These are phyloP conservation scores for Colletotrichum lentis DNA, from an alignment of 2,329 filamentous ascomycete genomes.

Conservation along the genomic window DNA sequence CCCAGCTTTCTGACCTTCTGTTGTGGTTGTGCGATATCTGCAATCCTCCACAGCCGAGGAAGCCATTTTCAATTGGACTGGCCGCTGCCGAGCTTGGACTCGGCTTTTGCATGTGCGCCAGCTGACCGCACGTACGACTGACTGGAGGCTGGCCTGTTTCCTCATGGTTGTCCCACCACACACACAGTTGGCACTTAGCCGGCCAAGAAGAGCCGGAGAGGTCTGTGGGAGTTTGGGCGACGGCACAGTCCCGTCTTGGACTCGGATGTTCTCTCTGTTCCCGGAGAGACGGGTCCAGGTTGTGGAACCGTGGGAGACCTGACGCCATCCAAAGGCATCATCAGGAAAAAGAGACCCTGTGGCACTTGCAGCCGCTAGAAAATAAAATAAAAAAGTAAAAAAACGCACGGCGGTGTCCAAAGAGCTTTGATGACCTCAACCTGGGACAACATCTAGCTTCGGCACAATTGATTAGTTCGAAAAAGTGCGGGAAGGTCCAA, in stretches of 20 bases:
- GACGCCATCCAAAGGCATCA: conserved; percentile 8
- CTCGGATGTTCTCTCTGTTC: conserved; percentile 13
- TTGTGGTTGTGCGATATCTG: conserved; percentile 13
- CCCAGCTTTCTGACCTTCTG: conserved; percentile 1
- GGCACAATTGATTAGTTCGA: conserved; percentile 8
- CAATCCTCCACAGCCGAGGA: background rate
- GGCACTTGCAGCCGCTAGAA: conserved; percentile 3
- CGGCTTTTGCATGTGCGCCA: background rate
- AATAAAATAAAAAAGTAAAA: background rate
- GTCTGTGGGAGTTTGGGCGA: conserved; percentile 28
- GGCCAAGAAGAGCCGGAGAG: background rate
- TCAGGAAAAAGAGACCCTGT: background rate
- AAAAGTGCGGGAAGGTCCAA: background rate
- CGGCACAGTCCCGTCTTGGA: conserved; percentile 20
- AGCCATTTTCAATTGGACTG: background rate
- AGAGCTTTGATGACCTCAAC: conserved; percentile 15
- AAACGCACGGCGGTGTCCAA: conserved; percentile 8
- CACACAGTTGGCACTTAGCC: background rate
- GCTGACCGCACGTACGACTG: background rate
- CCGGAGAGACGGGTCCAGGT: conserved; percentile 2
- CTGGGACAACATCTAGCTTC: conserved; percentile 15
- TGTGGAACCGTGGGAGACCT: conserved; percentile 1
- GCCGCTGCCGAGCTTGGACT: conserved; percentile 4
- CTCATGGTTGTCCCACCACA: background rate
- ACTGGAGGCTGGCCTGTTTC: conserved; percentile 3